Base-by-base conservation (phyloP, 441 rosid species). In the Syzygium malaccense region DNA sequence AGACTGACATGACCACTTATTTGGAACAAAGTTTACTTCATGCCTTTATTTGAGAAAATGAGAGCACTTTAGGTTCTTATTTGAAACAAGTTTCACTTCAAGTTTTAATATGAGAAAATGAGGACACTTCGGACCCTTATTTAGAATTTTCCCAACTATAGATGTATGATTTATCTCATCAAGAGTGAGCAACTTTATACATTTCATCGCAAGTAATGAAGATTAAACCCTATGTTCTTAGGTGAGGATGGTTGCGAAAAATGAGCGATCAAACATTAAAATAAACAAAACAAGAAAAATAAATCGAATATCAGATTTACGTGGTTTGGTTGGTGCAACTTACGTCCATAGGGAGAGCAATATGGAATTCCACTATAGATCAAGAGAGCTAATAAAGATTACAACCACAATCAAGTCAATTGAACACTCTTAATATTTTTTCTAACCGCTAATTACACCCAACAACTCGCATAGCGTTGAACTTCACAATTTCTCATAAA, bases 361-460 rank as follows among this genome's bases (percentile, higher is more conserved):
- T 1, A n/a, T 14, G 2, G 0, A 62, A 62, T 62, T n/a, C 15
- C 33, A 0, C 19, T n/a, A n/a, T 5, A 62, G 0, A n/a, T n/a
- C 2, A 2, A 6, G 0, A 0, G 1, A 62, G n/a, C 6, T 8
- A 1, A 28, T 3, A 5, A 3, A 60, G 4, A 13, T 62, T 62
- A 62, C 5, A 14, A 62, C 14, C 2, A 28, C 11, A 6, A 0
- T 62, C 30, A 0, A 62, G 2, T 62, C 9, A 7, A 3, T 62
- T 4, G 14, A 62, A n/a, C 4, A 14, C 0, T n/a, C 0, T 62
- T 28, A 4, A n/a, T 8, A 0, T 62, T 62, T 37, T 37, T 37
- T n/a, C 2, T 0, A 14, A 0, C 18, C 30, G n/a, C 33, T 0
- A 62, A 14, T 2, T 14, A n/a, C 18, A 62, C 19, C 5, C 3